Conservation (phyloP, 768 basidiomycete species). For the Boletellus emodensis region DNA sequence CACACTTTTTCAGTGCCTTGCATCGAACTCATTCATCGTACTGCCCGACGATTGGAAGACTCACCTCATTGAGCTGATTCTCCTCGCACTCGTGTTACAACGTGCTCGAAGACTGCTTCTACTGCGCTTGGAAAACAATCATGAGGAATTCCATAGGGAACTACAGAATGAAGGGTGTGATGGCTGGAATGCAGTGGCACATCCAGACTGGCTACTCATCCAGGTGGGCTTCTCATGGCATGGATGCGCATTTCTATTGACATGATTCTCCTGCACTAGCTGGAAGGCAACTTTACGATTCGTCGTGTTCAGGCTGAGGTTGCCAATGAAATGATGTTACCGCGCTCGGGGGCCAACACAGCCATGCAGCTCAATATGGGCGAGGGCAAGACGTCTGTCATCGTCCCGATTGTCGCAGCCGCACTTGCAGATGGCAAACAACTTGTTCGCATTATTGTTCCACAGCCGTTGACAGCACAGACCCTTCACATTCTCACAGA, state of each 20-base stretch:
- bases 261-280: conserved; percentile 25
- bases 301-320: conserved; percentile 42
- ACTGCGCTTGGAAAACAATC: background rate
- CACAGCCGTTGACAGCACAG: conserved; percentile 40
- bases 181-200: background rate
- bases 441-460: conserved; percentile 43
- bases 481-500: conserved; percentile 44
- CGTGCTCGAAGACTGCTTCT: conserved; percentile 1
- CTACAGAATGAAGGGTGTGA: background rate
- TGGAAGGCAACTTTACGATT: conserved; percentile 42
- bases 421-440: conserved; percentile 38
- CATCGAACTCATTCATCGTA: conserved; percentile 12
- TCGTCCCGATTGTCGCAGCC: conserved; percentile 41
- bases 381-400: conserved; percentile 46
- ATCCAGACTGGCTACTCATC: conserved; percentile 1
- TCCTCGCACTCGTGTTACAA: conserved; percentile 29
- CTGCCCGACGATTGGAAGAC: conserved; percentile 25
- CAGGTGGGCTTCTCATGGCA: background rate
- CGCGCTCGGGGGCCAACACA: conserved; percentile 33
- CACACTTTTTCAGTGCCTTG: conserved; percentile 28
- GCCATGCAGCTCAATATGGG: conserved; percentile 54
- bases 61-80: conserved; percentile 25
- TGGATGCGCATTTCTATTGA: background rate
- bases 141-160: background rate
- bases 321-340: conserved; percentile 44